Evolutionary conservation across 169 alveolate species (phyloP).

Genomic region (Theileria annulata): DNA sequence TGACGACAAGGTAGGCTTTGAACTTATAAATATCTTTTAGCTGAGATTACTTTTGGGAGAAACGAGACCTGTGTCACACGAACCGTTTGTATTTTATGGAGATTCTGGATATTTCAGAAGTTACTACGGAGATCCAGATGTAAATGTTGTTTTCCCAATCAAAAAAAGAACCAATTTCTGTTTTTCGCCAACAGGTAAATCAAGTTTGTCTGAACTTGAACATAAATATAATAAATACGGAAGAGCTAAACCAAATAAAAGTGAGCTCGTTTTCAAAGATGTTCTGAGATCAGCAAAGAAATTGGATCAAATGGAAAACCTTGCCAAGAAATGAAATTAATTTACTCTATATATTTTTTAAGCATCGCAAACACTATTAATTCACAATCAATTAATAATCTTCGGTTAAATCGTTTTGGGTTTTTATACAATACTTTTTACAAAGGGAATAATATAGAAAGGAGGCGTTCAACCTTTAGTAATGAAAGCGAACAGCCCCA

Average conservation of each 20-base stretch:
- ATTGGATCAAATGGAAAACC: constrained; percentile 21
- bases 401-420: not conserved
- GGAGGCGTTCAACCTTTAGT: not conserved
- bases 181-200: constrained; percentile 77
- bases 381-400: not conserved
- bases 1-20: constrained; percentile 76
- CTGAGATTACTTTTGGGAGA: constrained; percentile 70
- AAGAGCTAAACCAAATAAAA: constrained; percentile 22
- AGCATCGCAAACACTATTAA: not conserved
- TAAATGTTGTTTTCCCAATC: constrained; percentile 70
- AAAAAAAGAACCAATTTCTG: constrained; percentile 74
- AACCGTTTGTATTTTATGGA: constrained; percentile 82
- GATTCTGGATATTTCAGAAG: constrained; percentile 75
- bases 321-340: constrained; percentile 4
- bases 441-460: not conserved
- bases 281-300: constrained; percentile 52
- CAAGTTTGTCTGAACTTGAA: constrained; percentile 59
- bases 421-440: not conserved
- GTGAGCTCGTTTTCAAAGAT: constrained; percentile 56
- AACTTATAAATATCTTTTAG: constrained; percentile 37
- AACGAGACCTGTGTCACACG: constrained; percentile 75
- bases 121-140: constrained; percentile 82
- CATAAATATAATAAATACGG: constrained; percentile 54
- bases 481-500: not conserved
- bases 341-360: not conserved